Evolutionary conservation across 768 basidiomycete species (phyloP).

Genomic region (Tremella fuciformis): DNA sequence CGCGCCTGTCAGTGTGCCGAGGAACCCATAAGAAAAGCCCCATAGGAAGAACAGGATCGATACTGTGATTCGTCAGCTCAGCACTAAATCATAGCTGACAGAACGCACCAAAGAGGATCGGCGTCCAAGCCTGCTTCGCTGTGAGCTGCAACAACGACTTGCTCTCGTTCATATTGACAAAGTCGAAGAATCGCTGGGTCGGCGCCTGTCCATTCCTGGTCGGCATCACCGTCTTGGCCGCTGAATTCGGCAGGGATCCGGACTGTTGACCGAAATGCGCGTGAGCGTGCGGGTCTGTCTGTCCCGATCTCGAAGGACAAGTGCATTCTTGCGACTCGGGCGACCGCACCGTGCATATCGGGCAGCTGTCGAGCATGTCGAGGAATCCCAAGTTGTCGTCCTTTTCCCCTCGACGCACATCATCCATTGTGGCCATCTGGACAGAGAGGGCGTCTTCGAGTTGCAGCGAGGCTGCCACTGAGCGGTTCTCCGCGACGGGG

Average conservation of each 20-base stretch:
- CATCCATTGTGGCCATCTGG: background rate
- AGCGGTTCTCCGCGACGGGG: no score
- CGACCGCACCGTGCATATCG: background rate
- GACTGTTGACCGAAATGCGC: no score
- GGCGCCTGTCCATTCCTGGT: slow-evolving; percentile 17
- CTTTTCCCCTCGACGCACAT: background rate
- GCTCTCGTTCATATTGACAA: slow-evolving; percentile 41
- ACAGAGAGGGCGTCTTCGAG: no score
- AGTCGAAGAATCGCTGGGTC: slow-evolving; percentile 45
- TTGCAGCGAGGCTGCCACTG: no score
- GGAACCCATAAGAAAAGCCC: slow-evolving; percentile 49
- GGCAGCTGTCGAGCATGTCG: slow-evolving; percentile 19
- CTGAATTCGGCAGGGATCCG: no score
- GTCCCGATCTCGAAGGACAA: no score
- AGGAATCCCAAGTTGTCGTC: slow-evolving; percentile 17
- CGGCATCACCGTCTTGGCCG: background rate
- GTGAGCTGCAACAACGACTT: slow-evolving; percentile 39
- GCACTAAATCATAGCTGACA: background rate
- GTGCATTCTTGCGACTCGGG: no score
- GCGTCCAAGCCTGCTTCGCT: slow-evolving; percentile 40
- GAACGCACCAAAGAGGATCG: slow-evolving; percentile 41
- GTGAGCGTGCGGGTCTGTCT: no score
- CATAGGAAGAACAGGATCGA: slow-evolving; percentile 48
- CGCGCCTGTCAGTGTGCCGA: slow-evolving; percentile 43
- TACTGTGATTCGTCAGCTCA: slow-evolving; percentile 15